phyloP scores from a whole-genome alignment of 176 grass and related monocot genomes.

The Ensete glaucum region DNA sequence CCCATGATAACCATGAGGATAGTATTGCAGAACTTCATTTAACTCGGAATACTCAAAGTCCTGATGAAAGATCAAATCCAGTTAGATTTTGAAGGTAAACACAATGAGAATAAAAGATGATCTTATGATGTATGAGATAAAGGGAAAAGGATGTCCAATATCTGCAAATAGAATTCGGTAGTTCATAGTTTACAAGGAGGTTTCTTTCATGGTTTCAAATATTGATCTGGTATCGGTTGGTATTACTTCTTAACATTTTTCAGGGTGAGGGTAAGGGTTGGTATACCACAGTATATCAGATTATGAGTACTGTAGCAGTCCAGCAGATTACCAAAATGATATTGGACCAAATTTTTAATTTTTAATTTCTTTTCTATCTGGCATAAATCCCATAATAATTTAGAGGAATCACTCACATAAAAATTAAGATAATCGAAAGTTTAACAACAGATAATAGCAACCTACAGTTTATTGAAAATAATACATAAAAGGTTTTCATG shows the following conservation, averaged over 20 bases:
- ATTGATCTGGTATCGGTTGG: too few relatives aligned
- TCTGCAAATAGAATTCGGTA: too few relatives aligned
- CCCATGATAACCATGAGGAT: slow-evolving; percentile 23
- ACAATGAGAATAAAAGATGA: neutral
- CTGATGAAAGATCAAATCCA: neutral
- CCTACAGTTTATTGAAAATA: neutral
- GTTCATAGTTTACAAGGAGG: neutral
- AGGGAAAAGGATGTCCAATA: neutral
- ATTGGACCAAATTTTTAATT: too few relatives aligned
- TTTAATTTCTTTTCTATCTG: neutral
- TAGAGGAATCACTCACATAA: neutral
- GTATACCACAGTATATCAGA: too few relatives aligned
- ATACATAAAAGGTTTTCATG: neutral
- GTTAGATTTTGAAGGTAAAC: neutral
- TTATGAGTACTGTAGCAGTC: too few relatives aligned
- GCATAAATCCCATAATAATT: neutral
- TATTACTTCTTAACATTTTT: too few relatives aligned
- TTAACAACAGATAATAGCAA: too few relatives aligned
- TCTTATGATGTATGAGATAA: neutral
- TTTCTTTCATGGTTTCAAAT: too few relatives aligned
- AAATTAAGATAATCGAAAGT: neutral
- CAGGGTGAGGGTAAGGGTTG: too few relatives aligned
- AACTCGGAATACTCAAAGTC: slow-evolving; percentile 14
- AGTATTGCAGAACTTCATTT: slow-evolving; percentile 15
- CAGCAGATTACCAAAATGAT: too few relatives aligned